Evolutionary conservation across 2,329 filamentous ascomycete species (phyloP).

Genomic region (Trichoderma sp.): DNA sequence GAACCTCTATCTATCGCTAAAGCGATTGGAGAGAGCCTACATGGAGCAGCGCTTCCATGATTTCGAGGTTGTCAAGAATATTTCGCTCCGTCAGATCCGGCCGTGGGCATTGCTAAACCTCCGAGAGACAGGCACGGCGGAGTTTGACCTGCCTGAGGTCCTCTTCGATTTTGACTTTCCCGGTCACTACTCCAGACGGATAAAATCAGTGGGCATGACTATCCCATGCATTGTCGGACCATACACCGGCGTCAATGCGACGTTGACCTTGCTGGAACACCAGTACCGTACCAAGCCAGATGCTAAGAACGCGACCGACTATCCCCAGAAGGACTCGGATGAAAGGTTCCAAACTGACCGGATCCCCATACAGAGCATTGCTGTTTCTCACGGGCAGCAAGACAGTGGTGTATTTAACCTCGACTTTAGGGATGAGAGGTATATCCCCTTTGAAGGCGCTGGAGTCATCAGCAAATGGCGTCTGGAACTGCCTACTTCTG

Average conservation of each 20-base stretch:
- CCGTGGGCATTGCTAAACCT: slow-evolving; percentile 16
- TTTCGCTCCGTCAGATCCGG: slow-evolving; percentile 18
- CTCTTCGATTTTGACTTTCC: slow-evolving; percentile 32
- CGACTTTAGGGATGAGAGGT: slow-evolving; percentile 30
- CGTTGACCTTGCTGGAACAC: background rate
- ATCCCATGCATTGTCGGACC: slow-evolving; percentile 27
- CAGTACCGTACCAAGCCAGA: background rate
- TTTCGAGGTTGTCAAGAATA: slow-evolving; percentile 17
- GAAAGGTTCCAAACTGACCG: background rate
- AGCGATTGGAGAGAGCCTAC: slow-evolving; percentile 15
- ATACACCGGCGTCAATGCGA: background rate
- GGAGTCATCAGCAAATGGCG: slow-evolving; percentile 34
- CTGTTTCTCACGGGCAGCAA: slow-evolving; percentile 11
- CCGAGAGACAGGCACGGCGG: background rate
- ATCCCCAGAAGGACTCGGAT: background rate
- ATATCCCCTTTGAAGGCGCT: slow-evolving; percentile 38
- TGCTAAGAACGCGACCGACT: background rate
- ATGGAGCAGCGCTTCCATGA: slow-evolving; percentile 17
- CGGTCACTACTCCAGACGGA: slow-evolving; percentile 36
- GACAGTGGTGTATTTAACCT: slow-evolving; percentile 38
- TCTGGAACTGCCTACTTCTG: slow-evolving; percentile 29
- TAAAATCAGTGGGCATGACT: slow-evolving; percentile 31
- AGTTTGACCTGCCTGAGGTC: background rate
- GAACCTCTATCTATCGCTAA: slow-evolving; percentile 10
- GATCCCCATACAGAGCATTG: background rate